Evolutionary conservation across 1,284 basidiomycete genomes (phyloP).

Genomic region (Pseudozyma thailandica): DNA sequence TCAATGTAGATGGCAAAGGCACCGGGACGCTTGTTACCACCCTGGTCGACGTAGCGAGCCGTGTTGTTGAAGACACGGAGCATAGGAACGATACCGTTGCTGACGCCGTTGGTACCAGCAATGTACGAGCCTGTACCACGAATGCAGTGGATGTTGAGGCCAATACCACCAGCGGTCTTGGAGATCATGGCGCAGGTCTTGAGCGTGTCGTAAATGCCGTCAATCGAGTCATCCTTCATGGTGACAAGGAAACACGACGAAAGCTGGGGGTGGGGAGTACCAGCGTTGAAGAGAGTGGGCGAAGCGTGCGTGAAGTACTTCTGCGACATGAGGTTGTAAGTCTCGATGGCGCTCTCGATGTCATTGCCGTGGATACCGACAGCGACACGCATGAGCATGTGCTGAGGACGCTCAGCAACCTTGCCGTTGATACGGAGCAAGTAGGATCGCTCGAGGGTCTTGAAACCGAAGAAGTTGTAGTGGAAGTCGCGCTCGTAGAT

Average conservation of each 20-base stretch:
- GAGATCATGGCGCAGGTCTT: slow-evolving; percentile 99
- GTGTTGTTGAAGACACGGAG: slow-evolving; percentile 98
- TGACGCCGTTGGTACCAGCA: slow-evolving; percentile 95
- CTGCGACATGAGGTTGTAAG: slow-evolving; percentile 87
- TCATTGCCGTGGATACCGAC: slow-evolving; percentile 95
- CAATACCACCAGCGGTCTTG: slow-evolving; percentile 98
- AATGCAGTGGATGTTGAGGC: slow-evolving; percentile 95
- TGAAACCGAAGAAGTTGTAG: slow-evolving; percentile 91
- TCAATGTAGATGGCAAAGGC: slow-evolving; percentile 98
- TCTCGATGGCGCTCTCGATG: slow-evolving; percentile 88
- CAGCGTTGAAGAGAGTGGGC: slow-evolving; percentile 98
- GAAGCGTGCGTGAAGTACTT: slow-evolving; percentile 90
- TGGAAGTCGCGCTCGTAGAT: slow-evolving; percentile 98
- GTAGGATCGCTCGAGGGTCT: slow-evolving; percentile 98
- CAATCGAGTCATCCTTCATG: slow-evolving; percentile 99
- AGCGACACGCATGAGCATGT: slow-evolving; percentile 99
- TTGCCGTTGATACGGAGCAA: slow-evolving; percentile 92
- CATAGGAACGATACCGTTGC: slow-evolving; percentile 99
- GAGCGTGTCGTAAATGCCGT: slow-evolving; percentile 98
- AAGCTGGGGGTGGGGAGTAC: slow-evolving; percentile 92
- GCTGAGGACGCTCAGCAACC: slow-evolving; percentile 96
- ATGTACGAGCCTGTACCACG: slow-evolving; percentile 90
- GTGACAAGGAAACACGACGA: slow-evolving; percentile 97
- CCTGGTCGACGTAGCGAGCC: slow-evolving; percentile 98
- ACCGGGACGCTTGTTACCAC: slow-evolving; percentile 98